A percentile compares a stretch with the other conserved stretches of the same genome.
Evolutionary conservation across 495 filamentous ascomycete species (phyloP).

Genomic region (Neurospora sp.): DNA sequence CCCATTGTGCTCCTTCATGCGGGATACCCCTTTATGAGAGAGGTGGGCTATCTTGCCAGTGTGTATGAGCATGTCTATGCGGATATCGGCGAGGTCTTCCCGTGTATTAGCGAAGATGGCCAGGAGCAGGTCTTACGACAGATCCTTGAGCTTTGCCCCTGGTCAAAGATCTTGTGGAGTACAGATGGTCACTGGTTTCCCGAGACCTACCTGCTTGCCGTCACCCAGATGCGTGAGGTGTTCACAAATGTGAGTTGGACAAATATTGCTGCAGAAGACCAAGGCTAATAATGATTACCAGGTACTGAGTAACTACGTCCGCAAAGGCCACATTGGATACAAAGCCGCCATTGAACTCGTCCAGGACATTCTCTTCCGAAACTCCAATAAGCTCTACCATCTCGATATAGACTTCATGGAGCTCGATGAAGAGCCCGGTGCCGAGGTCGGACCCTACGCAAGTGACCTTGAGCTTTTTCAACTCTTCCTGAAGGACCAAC

Average conservation of each 20-base stretch:
- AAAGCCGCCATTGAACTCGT: constrained; percentile 48
- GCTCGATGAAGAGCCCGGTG: constrained; percentile 13
- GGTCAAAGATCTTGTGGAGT: constrained; percentile 72
- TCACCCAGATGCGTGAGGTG: constrained; percentile 66
- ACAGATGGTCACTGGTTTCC: constrained; percentile 79
- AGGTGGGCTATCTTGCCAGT: constrained; percentile 72
- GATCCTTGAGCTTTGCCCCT: constrained; percentile 66
- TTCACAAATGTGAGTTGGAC: constrained; percentile 46
- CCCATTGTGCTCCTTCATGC: constrained; percentile 77
- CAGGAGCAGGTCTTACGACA: constrained; percentile 66
- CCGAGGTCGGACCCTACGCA: constrained; percentile 6
- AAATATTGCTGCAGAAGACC: not conserved
- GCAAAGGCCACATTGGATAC: constrained; percentile 44
- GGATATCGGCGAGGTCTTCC: constrained; percentile 82
- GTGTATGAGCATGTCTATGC: constrained; percentile 78
- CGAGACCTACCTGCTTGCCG: constrained; percentile 72
- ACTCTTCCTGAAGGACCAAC: constrained; percentile 56
- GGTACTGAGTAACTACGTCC: constrained; percentile 54
- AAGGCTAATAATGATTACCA: constrained; percentile 12
- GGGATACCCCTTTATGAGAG: constrained; percentile 73
- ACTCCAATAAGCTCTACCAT: constrained; percentile 57
- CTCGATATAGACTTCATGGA: constrained; percentile 37
- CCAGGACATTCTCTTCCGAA: constrained; percentile 57
- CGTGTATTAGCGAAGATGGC: constrained; percentile 67
- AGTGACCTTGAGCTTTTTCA: constrained; percentile 34